Evolutionary conservation across 2,329 filamentous ascomycete species (phyloP).

Genomic region (Trichocomaceae sp.): DNA sequence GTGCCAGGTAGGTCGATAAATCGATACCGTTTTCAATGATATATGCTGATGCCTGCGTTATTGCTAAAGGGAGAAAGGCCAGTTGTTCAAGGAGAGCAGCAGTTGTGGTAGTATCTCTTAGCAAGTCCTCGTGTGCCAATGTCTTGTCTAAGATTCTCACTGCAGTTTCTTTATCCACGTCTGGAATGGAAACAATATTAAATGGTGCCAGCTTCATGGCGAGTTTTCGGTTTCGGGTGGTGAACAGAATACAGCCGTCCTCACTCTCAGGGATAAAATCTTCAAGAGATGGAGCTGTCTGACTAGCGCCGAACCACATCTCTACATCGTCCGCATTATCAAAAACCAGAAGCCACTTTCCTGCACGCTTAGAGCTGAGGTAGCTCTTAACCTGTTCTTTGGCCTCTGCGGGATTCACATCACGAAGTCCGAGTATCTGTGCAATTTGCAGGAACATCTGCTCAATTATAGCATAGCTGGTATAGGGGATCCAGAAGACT

Average conservation of each 20-base stretch:
- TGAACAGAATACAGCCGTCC: slow-evolving; percentile 25
- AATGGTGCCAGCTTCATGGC: slow-evolving; percentile 17
- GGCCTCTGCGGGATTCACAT: slow-evolving; percentile 9
- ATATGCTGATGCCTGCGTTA: slow-evolving; percentile 26
- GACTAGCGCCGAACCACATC: slow-evolving; percentile 13
- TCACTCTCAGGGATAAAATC: slow-evolving; percentile 17
- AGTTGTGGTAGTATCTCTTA: slow-evolving; percentile 11
- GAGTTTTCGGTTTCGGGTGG: slow-evolving; percentile 21
- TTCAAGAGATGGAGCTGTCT: slow-evolving; percentile 5
- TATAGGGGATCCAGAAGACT: slow-evolving; percentile 11
- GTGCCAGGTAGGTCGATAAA: slow-evolving; percentile 13
- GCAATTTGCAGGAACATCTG: slow-evolving; percentile 13
- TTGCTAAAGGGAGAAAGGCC: slow-evolving; percentile 26
- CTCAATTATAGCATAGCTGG: slow-evolving; percentile 11
- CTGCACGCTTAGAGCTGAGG: slow-evolving; percentile 11
- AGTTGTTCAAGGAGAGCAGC: slow-evolving; percentile 18
- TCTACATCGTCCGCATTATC: slow-evolving; percentile 20
- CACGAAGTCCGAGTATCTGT: slow-evolving; percentile 1
- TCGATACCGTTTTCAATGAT: slow-evolving; percentile 21
- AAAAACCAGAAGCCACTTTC: slow-evolving; percentile 21
- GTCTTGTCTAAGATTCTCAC: slow-evolving; percentile 14
- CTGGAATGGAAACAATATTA: slow-evolving; percentile 17
- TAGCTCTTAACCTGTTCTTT: slow-evolving; percentile 12
- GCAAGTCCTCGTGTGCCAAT: slow-evolving; percentile 15
- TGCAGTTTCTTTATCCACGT: slow-evolving; percentile 13